Evolutionary conservation across 2,329 filamentous ascomycete species (phyloP).

Genomic region (Pseudocercospora ulei): DNA sequence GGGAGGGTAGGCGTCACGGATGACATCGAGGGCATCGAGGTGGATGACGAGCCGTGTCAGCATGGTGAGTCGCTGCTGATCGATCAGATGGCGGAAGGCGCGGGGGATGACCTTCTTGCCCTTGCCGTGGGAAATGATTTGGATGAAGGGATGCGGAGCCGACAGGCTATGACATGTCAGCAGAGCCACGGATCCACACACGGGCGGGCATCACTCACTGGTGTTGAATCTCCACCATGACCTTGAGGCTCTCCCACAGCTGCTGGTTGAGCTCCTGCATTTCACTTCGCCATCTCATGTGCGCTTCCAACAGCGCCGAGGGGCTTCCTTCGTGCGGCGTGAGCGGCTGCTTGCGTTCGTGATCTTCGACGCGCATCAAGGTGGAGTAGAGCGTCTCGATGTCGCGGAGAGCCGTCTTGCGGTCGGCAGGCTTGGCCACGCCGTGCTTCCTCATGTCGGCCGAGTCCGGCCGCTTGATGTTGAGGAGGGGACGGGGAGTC

Average conservation of each 20-base stretch:
- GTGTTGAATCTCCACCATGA: constrained; percentile 75
- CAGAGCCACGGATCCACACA: not conserved
- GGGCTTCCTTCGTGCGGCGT: constrained; percentile 55
- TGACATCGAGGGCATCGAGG: constrained; percentile 82
- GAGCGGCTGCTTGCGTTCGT: constrained; percentile 69
- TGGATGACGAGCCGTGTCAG: constrained; percentile 93
- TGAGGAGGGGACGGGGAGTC: constrained; percentile 86
- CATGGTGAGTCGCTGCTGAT: constrained; percentile 87
- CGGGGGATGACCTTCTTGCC: constrained; percentile 93
- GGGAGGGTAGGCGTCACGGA: constrained; percentile 63
- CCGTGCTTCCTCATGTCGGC: constrained; percentile 48
- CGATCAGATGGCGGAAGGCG: constrained; percentile 84
- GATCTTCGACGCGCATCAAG: constrained; percentile 88
- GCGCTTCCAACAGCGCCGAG: constrained; percentile 58
- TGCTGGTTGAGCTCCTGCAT: constrained; percentile 63
- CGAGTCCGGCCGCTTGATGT: constrained; percentile 79
- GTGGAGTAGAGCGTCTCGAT: constrained; percentile 82
- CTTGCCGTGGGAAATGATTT: constrained; percentile 86
- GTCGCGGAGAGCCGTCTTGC: constrained; percentile 72
- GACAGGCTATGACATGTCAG: constrained; percentile 48
- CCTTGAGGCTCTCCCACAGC: constrained; percentile 79
- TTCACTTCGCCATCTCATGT: constrained; percentile 69
- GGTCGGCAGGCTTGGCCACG: constrained; percentile 52
- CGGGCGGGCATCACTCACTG: constrained; percentile 35
- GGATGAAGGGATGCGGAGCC: constrained; percentile 79